Base-by-base conservation (phyloP, 192 early-diverging fungal species). In the Coemansia sp. region DNA sequence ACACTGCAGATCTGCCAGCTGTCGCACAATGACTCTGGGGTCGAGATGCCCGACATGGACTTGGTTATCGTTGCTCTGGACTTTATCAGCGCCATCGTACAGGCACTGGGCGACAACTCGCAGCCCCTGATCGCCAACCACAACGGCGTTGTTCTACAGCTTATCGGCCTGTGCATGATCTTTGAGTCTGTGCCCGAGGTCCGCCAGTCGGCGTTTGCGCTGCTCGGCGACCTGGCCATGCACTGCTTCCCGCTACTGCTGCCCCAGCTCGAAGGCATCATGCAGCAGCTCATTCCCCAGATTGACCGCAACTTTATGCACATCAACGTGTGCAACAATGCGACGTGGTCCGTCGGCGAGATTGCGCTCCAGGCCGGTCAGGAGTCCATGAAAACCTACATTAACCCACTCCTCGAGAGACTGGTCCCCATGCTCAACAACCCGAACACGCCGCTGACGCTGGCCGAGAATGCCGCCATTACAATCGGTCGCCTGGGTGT, bases 331-430 rank as follows among this genome's bases (percentile, higher is more conserved):
- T 94, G 92, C 83, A 99, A 99, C 77, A 99, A 99, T 69, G 98
- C 96, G 14, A 88, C 93, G 16, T 99, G 98, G 98, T 91, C 96
- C 16, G 91, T 88, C 12, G 98, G 96, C 50, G 98, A 99, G 86
- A 93, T 99, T 73, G 90, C 95, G 21, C 75, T 98, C 25, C 89
- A 97, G 80, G 84, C 79, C 13, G 91, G 89, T 28, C 72, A 82
- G 13, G 93, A 91, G 23, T 28, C 57, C 21, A 94, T 98, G 83
- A 77, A 85, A 66, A 85, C 82, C n/a, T 98, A 90, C 83, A 86
- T 94, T 25, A 76, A 85, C 28, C 89, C 89, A 16, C 72, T 98
- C 50, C 83, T 99, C 35, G 85, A 90, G 72, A 87, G 91, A n/a
- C 79, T 99, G 50, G 87, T 95, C 33, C 91, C 89, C 18, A 79